Percentiles rank a stretch among this genome's conserved stretches.
These are phyloP conservation scores for Chamaenerion angustifolium DNA, from an alignment of 345 rosid genomes.

Conservation along the genomic window DNA sequence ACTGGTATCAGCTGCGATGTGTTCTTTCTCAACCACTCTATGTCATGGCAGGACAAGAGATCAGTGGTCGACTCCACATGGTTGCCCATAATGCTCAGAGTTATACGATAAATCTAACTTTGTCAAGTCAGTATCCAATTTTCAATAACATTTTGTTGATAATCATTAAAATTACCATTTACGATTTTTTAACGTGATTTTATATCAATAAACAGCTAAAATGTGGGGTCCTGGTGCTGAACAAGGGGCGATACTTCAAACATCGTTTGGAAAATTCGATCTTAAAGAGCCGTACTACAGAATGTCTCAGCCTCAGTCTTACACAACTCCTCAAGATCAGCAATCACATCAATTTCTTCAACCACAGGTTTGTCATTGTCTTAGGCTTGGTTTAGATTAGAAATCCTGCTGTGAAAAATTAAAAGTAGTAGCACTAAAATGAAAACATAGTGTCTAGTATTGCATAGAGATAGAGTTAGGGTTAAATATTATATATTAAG, in stretches of 20 bases:
- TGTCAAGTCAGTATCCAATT: constrained; percentile 43
- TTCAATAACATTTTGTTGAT: not conserved
- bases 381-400: not conserved
- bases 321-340: constrained; percentile 59
- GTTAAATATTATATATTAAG: no score
- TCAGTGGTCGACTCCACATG: constrained; percentile 75
- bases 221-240: constrained; percentile 99
- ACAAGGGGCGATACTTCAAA: constrained; percentile 88
- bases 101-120: constrained; percentile 67
- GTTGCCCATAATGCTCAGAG: constrained; percentile 90
- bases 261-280: constrained; percentile 79
- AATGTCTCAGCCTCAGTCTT: constrained; percentile 91
- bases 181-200: constrained; percentile 6
- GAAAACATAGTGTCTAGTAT: no score
- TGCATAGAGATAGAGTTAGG: no score
- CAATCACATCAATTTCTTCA: constrained; percentile 42
- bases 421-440: no score
- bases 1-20: constrained; percentile 96
- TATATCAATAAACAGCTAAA: constrained; percentile 43
- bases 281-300: constrained; percentile 94
- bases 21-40: constrained; percentile 87
- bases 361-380: constrained; percentile 37
- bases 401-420: no score
- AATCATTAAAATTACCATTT: constrained; percentile 1
- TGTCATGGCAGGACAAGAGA: constrained; percentile 96